phyloP scores from a whole-genome alignment of 2,329 filamentous ascomycete genomes.

The Endothia cerciana region DNA sequence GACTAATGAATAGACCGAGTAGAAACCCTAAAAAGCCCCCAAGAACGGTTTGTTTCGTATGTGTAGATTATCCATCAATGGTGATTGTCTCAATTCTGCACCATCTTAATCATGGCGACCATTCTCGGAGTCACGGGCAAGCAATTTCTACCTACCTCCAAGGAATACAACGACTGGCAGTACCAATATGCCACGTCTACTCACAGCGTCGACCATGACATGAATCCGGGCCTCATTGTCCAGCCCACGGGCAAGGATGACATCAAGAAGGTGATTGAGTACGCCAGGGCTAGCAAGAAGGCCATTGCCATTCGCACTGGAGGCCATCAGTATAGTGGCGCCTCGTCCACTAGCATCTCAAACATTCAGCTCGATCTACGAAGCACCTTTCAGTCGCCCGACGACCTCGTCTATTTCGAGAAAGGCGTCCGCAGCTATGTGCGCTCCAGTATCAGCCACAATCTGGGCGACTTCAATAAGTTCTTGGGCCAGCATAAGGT shows the following conservation, averaged over 20 bases:
- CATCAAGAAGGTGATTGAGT: constrained; percentile 44
- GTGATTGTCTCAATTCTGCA: not conserved
- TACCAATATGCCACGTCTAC: constrained; percentile 51
- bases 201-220: constrained; percentile 45
- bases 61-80: not conserved
- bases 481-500: constrained; percentile 45
- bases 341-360: constrained; percentile 47
- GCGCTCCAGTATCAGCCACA: constrained; percentile 46
- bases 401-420: constrained; percentile 40
- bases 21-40: not conserved
- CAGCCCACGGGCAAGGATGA: constrained; percentile 48
- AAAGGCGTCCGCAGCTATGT: constrained; percentile 42
- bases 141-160: constrained; percentile 8
- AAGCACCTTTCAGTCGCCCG: constrained; percentile 41
- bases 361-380: constrained; percentile 53
- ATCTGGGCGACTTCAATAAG: constrained; percentile 46
- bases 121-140: constrained; percentile 20
- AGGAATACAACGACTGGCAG: constrained; percentile 34
- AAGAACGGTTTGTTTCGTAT: not conserved
- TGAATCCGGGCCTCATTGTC: constrained; percentile 49
- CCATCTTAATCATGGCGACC: constrained; percentile 19
- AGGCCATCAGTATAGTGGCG: constrained; percentile 55
- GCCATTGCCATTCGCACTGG: constrained; percentile 51
- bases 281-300: constrained; percentile 45
- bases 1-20: not conserved